These are phyloP conservation scores for Aspergillus sclerotioniger DNA, from an alignment of 495 filamentous ascomycete species.

Conservation along the genomic window DNA sequence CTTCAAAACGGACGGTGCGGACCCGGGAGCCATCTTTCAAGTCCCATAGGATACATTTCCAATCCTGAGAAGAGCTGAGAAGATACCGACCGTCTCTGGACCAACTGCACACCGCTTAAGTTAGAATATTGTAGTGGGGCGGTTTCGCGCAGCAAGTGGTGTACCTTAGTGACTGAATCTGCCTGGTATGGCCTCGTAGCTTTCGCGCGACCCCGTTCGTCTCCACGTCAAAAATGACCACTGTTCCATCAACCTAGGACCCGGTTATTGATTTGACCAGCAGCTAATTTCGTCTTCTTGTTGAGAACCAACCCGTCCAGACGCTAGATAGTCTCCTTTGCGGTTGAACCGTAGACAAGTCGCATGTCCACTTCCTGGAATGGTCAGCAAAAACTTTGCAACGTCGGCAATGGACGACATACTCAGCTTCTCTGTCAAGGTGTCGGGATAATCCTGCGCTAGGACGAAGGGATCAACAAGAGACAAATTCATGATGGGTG, in stretches of 20 bases:
- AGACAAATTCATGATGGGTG: constrained; percentile 67
- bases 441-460: constrained; percentile 91
- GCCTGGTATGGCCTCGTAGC: constrained; percentile 83
- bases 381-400: constrained; percentile 8
- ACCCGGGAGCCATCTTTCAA: constrained; percentile 68
- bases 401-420: constrained; percentile 24
- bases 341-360: constrained; percentile 84
- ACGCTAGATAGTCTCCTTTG: constrained; percentile 89
- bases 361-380: constrained; percentile 60
- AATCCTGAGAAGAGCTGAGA: constrained; percentile 91
- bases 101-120: constrained; percentile 62
- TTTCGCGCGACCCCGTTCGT: constrained; percentile 95
- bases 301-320: constrained; percentile 66
- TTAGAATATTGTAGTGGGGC: constrained; percentile 18
- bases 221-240: constrained; percentile 95
- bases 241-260: constrained; percentile 74
- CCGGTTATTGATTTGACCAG: constrained; percentile 10
- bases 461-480: constrained; percentile 80
- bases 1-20: constrained; percentile 77
- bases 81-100: constrained; percentile 87
- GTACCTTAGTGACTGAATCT: constrained; percentile 78
- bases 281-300: neutral
- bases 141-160: neutral
- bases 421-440: constrained; percentile 80
- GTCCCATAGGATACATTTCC: constrained; percentile 95